Conservation (phyloP, 139 green algal genomes). For the Asterochloris sp. region DNA sequence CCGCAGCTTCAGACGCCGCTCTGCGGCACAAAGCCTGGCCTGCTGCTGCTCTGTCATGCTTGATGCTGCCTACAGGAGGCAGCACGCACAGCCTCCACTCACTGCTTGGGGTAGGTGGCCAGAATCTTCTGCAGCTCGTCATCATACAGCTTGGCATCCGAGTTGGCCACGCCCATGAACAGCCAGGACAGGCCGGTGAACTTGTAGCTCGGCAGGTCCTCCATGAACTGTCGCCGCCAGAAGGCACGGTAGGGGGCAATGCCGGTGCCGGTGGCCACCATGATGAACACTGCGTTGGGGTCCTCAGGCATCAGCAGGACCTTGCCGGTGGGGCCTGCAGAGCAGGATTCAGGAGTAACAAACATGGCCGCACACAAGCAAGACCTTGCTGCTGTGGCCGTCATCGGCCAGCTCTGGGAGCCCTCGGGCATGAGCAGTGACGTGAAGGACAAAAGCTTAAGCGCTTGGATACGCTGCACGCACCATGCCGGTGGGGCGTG, state of each 20-base stretch:
- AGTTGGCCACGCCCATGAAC: conserved; percentile 99
- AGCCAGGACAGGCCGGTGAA: conserved; percentile 95
- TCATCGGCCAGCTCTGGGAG: too few relatives aligned
- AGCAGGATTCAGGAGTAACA: too few relatives aligned
- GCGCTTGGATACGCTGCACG: too few relatives aligned
- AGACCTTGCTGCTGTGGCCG: too few relatives aligned
- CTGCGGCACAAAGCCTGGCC: too few relatives aligned
- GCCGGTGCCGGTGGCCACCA: conserved; percentile 97
- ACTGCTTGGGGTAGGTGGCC: conserved; percentile 82
- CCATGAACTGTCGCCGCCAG: conserved; percentile 92
- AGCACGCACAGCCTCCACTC: conserved; percentile 39
- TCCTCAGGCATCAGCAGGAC: conserved; percentile 94
- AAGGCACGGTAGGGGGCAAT: conserved; percentile 98
- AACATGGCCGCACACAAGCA: neutral
- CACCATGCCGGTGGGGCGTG: too few relatives aligned
- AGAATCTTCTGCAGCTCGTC: conserved; percentile 80
- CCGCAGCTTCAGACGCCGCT: too few relatives aligned
- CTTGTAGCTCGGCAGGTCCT: conserved; percentile 94
- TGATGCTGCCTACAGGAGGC: conserved; percentile 58
- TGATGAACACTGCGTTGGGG: conserved; percentile 88
- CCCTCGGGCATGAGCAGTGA: too few relatives aligned
- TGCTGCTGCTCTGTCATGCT: too few relatives aligned
- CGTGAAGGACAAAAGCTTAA: too few relatives aligned
- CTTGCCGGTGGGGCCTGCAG: conserved; percentile 93
- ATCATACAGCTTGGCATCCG: conserved; percentile 41